Evolutionary conservation across 73 alveolate species (phyloP), one percentile per base, ranked within the genome.

Genomic region (Paraurostyla sp.): DNA sequence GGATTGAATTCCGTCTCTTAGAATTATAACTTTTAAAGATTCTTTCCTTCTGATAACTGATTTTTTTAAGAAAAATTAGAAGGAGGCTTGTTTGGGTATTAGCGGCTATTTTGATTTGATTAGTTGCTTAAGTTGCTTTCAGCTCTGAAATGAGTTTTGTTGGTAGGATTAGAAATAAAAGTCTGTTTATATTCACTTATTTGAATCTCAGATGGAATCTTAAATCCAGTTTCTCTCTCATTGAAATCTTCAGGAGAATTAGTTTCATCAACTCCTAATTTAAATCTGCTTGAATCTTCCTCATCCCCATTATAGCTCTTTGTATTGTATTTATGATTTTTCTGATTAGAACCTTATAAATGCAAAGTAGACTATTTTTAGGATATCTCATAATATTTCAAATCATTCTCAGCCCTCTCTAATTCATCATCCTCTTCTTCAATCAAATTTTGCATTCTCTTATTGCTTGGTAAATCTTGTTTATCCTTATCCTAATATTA

Each of bases 241-340:
- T 52, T 35, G 41, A 65, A 65, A 1, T 65, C 82, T 36, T 65
- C 82, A 32, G 82, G 82, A 7, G 82, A 65, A 22, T 65, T 65
- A 33, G 56, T 65, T 13, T 65, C 82, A 9, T 65, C 82, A 27
- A 65, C 11, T 1, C 82, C 82, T 2, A 65, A 18, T 15, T 65
- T 65, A 65, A 65, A 16, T 15, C 25, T 15, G 23, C 46, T 15
- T 38, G 7, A 6, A 11, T 22, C 13, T 65, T 56, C 6, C 3
- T 25, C 13, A 4, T 35, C 69, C 23, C 69, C 23, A 25, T 13
- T 9, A 13, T 18, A 9, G 36, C 36, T 4, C 30, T 18, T 60
- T 11, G 15, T 13, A 6, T 60, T 58, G 7, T 2, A 65, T 22
- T 38, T 38, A 18, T 16, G 23, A 38, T 16, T 3, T 7, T 60